phyloP scores from a whole-genome alignment of 2,329 filamentous ascomycete species.

The Fusarium floridanum region DNA sequence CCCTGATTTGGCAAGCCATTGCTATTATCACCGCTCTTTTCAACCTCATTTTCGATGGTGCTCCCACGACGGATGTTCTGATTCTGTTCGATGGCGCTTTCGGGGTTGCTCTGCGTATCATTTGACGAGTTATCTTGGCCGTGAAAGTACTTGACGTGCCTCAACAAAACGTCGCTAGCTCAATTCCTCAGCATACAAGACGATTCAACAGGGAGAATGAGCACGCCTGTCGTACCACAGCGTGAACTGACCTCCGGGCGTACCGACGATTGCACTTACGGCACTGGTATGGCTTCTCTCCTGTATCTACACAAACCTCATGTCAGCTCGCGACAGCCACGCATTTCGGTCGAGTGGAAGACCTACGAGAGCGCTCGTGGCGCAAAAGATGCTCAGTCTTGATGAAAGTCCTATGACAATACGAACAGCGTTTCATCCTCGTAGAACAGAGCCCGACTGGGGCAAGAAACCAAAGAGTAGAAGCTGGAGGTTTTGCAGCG shows the following conservation, averaged over 20 bases:
- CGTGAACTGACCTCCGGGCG: neutral
- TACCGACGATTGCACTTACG: constrained; percentile 6
- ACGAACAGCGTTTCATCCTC: constrained; percentile 10
- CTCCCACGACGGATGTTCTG: neutral
- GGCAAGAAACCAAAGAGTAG: neutral
- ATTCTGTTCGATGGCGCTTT: neutral
- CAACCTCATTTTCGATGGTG: neutral
- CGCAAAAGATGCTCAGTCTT: constrained; percentile 21
- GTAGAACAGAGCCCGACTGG: neutral
- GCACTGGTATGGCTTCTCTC: constrained; percentile 32
- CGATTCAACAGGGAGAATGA: neutral
- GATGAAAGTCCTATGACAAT: constrained; percentile 15
- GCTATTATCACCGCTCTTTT: neutral
- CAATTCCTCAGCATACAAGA: neutral
- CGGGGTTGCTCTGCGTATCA: neutral
- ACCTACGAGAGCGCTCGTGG: constrained; percentile 20
- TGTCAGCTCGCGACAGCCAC: neutral
- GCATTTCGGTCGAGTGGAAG: neutral
- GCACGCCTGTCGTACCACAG: neutral
- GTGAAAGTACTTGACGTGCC: neutral
- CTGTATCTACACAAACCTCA: constrained; percentile 17
- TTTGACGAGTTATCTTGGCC: neutral
- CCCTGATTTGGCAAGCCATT: neutral
- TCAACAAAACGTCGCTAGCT: neutral
- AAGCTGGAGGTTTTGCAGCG: neutral